Percentiles rank a stretch among this genome's conserved stretches.
phyloP scores from a whole-genome alignment of 768 basidiomycete species.

The Dioszegia hungarica region DNA sequence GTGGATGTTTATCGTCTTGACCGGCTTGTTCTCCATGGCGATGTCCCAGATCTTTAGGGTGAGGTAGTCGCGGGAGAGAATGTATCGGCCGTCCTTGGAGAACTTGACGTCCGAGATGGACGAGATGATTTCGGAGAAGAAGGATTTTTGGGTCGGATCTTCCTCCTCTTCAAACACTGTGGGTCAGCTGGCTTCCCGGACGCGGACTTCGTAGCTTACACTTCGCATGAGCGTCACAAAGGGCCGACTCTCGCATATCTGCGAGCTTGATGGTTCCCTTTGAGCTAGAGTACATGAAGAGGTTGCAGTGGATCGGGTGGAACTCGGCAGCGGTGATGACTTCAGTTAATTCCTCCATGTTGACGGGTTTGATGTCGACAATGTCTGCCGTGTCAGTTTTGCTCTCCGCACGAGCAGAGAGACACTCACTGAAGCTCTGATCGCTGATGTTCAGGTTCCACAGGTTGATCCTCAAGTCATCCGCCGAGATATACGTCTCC shows the following conservation, averaged over 20 bases:
- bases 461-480: constrained; percentile 92
- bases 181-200: neutral
- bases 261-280: constrained; percentile 99
- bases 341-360: constrained; percentile 99
- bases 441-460: constrained; percentile 99
- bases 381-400: constrained; percentile 63
- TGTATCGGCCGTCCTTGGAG: constrained; percentile 93
- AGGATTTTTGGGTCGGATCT: constrained; percentile 92
- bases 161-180: constrained; percentile 98
- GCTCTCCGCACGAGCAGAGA: neutral
- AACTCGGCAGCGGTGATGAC: constrained; percentile 99
- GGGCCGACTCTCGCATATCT: constrained; percentile 96
- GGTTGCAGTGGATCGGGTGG: constrained; percentile 93
- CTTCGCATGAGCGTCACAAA: constrained; percentile 95
- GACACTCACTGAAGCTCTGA: constrained; percentile 95
- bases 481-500: constrained; percentile 99
- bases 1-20: constrained; percentile 98
- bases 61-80: constrained; percentile 92
- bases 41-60: constrained; percentile 99
- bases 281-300: constrained; percentile 99
- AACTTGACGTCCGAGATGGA: constrained; percentile 99
- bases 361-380: constrained; percentile 98
- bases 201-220: constrained; percentile 56
- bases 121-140: constrained; percentile 99
- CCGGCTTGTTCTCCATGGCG: constrained; percentile 93